Evolutionary conservation across 179 eudicot genomes (phyloP), one percentile per base, ranked within the genome.

Genomic region (Vitellaria paradoxa): DNA sequence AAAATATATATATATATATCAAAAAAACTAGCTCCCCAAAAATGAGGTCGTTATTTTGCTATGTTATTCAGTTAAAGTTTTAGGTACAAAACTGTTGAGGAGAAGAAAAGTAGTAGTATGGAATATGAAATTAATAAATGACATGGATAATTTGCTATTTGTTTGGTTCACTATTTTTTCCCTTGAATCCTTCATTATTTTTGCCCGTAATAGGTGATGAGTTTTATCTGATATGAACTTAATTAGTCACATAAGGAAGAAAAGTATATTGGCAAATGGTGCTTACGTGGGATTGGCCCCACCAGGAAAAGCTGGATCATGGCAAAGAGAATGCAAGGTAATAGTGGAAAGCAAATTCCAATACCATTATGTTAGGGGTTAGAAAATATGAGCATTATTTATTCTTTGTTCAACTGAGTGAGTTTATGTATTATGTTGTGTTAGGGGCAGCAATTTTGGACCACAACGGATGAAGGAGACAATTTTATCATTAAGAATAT

Each of bases 321-420:
- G 93, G 93, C 93, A 90, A 81, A 82, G 85, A 49, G 93, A 90
- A 71, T 81, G 86, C 85, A 90, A 88, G 91, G 93, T 90, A 46
- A 47, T 70, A 45, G 24, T 20, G 18, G n/a, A 61, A 4, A 18
- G 8, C 52, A 8, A 13, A 8, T 68, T 18, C 23, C 15, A 37
- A 53, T 53, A 53, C 57, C 11, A 53, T 15, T 15, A 12, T 13
- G 14, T 11, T 53, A 53, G 12, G 37, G 37, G 1, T 30, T 1
- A 30, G 2, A 30, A 30, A 30, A 30, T 30, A 30, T 30, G 37
- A 30, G 37, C 37, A 30, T 30, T 30, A 30, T 30, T 30, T 30
- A 30, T 53, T 66, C 52, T 55, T 4, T 57, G 23, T 70, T 9
- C 3, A 30, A 30, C 37, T 30, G 37, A 30, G 37, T n/a, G n/a